phyloP scores from a whole-genome alignment of 2,329 filamentous ascomycete species.

The Colletotrichum navitas region DNA sequence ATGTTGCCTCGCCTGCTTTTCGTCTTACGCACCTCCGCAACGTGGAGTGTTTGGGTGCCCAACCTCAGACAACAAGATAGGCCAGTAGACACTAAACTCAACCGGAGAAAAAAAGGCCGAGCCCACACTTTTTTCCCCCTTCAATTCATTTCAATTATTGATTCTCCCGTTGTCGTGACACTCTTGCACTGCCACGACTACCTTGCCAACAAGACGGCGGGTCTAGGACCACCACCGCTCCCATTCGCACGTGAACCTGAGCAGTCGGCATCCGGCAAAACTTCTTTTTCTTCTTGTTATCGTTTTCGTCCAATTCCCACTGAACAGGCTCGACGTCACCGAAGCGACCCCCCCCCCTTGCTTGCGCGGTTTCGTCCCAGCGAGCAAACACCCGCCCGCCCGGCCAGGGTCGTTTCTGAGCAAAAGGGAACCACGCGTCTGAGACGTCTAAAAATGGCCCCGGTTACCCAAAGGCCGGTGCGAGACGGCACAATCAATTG shows the following conservation, averaged over 20 bases:
- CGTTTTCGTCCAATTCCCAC: constrained; percentile 15
- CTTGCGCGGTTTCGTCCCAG: constrained; percentile 26
- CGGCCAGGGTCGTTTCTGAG: constrained; percentile 12
- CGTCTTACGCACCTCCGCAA: constrained; percentile 30
- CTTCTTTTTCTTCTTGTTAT: not conserved
- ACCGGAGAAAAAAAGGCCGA: constrained; percentile 5
- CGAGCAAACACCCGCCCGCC: constrained; percentile 12
- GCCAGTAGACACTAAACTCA: constrained; percentile 14
- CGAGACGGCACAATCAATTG: constrained; percentile 1
- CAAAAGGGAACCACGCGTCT: constrained; percentile 27
- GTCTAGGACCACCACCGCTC: constrained; percentile 19
- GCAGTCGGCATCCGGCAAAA: constrained; percentile 21
- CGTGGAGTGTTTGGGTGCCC: constrained; percentile 30
- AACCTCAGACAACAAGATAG: constrained; percentile 20
- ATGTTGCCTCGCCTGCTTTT: constrained; percentile 21
- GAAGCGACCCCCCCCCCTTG: constrained; percentile 15
- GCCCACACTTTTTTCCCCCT: not conserved
- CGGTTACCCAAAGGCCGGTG: not conserved
- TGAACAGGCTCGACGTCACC: constrained; percentile 30
- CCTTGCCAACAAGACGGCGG: not conserved
- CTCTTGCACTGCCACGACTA: constrained; percentile 37
- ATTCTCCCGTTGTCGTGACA: constrained; percentile 21
- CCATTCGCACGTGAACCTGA: constrained; percentile 14
- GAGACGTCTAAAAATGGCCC: constrained; percentile 39
- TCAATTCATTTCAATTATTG: constrained; percentile 11